These are phyloP conservation scores for Akebia trifoliata DNA, from an alignment of 164 flowering plant genomes.

Conservation along the genomic window DNA sequence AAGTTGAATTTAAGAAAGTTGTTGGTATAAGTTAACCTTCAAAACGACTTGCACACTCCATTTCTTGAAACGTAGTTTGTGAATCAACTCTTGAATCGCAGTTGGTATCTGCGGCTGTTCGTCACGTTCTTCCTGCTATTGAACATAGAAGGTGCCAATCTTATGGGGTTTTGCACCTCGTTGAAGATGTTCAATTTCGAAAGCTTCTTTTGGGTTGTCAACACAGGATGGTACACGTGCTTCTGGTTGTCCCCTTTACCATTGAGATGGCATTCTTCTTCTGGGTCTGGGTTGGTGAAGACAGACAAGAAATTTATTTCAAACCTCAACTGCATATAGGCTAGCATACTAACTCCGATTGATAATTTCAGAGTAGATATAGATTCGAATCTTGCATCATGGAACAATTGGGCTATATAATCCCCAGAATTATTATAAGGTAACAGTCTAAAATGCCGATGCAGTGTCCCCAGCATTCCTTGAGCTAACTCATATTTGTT, in stretches of 20 bases:
- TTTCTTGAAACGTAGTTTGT: too few relatives aligned
- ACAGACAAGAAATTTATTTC: neutral
- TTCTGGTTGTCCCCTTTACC: conserved; percentile 94
- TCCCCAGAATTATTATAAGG: conserved; percentile 87
- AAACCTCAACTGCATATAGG: neutral
- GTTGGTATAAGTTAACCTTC: conserved; percentile 78
- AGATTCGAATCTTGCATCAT: conserved; percentile 86
- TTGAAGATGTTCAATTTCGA: neutral
- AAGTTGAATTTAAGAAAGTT: conserved; percentile 79
- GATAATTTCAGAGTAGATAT: conserved; percentile 13
- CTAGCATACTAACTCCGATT: neutral
- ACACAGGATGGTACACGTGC: conserved; percentile 93
- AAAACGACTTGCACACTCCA: too few relatives aligned
- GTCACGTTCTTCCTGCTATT: conserved; percentile 79
- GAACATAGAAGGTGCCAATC: conserved; percentile 61
- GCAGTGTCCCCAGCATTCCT: too few relatives aligned
- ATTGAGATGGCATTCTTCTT: conserved; percentile 89
- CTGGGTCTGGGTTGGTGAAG: conserved; percentile 74
- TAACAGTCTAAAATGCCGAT: conserved; percentile 21
- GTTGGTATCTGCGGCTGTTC: conserved; percentile 96
- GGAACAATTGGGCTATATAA: conserved; percentile 61
- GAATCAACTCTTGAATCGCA: conserved; percentile 40
- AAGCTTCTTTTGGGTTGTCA: conserved; percentile 1
- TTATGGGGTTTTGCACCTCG: neutral
- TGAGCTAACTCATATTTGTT: neutral